Evolutionary conservation across 2,329 filamentous ascomycete genomes (phyloP).

Genomic region (Neofusicoccum parvum): DNA sequence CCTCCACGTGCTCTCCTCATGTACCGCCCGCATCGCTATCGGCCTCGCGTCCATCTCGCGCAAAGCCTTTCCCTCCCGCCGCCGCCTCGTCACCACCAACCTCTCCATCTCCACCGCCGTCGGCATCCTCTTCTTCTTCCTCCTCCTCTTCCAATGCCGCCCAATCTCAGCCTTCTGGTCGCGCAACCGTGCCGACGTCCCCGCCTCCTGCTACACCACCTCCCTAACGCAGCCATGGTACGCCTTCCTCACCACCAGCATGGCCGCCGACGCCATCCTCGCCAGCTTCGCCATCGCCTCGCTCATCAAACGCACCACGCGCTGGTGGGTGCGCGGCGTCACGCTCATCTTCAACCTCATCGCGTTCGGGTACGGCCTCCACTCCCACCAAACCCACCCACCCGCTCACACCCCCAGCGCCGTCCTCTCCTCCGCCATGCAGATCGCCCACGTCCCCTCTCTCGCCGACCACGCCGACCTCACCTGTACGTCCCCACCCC

Average conservation of each 20-base stretch:
- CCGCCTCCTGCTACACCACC: neutral
- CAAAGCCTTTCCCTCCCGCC: neutral
- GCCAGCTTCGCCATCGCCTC: neutral
- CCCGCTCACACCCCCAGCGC: neutral
- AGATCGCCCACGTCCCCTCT: neutral
- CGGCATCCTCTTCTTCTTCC: slow-evolving; percentile 3
- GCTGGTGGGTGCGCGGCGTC: neutral
- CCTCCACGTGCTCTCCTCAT: neutral
- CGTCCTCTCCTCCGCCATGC: neutral
- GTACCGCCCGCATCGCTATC: neutral
- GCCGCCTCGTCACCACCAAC: neutral
- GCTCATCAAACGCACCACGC: neutral
- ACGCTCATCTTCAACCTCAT: neutral
- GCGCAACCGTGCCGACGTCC: neutral
- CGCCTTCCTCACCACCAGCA: neutral
- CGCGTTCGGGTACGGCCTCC: neutral
- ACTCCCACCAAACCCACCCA: no score
- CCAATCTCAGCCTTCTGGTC: slow-evolving; percentile 14
- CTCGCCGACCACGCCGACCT: slow-evolving; percentile 2
- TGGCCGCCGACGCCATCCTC: neutral
- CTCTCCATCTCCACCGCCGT: neutral
- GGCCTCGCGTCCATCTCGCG: neutral
- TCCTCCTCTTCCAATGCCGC: slow-evolving; percentile 13
- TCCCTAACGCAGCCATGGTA: neutral
- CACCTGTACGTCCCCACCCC: neutral